A percentile compares a stretch with the other conserved stretches of the same genome.
Evolutionary conservation across 2,329 filamentous ascomycete genomes (phyloP).

Genomic region (Ampelomyces quisqualis): DNA sequence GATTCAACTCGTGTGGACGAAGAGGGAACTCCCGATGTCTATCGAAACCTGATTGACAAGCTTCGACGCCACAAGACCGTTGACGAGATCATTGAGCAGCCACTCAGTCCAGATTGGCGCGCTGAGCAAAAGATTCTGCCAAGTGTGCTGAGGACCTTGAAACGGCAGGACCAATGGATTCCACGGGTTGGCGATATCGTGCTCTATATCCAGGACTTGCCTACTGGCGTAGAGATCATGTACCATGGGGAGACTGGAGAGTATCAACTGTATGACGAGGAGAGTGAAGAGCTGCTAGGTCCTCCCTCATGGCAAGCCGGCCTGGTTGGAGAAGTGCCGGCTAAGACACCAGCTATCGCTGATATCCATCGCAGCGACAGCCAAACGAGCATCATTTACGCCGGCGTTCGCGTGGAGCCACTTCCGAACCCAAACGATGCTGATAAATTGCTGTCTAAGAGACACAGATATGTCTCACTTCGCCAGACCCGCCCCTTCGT

Average conservation of each 20-base stretch:
- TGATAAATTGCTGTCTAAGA: conserved; percentile 55
- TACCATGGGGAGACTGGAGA: conserved; percentile 27
- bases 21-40: conserved; percentile 58
- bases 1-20: conserved; percentile 45
- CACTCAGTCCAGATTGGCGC: conserved; percentile 58
- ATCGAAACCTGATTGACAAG: conserved; percentile 52
- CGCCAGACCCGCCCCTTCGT: conserved; percentile 57
- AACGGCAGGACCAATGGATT: conserved; percentile 51
- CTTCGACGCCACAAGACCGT: conserved; percentile 47
- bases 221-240: conserved; percentile 27
- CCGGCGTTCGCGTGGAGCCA: conserved; percentile 60
- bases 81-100: conserved; percentile 52
- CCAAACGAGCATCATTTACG: conserved; percentile 49
- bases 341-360: conserved; percentile 45
- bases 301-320: conserved; percentile 59
- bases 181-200: conserved; percentile 60
- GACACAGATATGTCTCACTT: conserved; percentile 57
- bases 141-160: conserved; percentile 46
- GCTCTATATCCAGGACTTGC: conserved; percentile 50
- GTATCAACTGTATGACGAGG: conserved; percentile 27
- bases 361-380: conserved; percentile 50
- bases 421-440: conserved; percentile 53
- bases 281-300: conserved; percentile 33
- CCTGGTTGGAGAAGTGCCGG: conserved; percentile 55
- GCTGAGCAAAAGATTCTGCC: conserved; percentile 50